Base-by-base conservation (phyloP, 495 filamentous ascomycete genomes). In the Trichoderma asperelloides region DNA sequence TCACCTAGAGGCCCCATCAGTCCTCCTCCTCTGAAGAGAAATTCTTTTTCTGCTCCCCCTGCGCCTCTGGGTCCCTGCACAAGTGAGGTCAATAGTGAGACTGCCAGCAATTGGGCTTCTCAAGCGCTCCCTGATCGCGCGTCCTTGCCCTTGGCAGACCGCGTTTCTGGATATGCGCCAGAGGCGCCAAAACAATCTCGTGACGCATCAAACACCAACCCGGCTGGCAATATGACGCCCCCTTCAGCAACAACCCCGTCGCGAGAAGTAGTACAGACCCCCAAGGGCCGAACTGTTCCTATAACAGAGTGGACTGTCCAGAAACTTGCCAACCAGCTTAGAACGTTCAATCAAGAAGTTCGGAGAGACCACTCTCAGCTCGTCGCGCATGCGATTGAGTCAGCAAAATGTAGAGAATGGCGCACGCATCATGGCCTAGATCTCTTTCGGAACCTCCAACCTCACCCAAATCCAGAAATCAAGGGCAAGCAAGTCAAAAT, bases 401-500 rank as follows among this genome's bases (percentile, higher is more conserved):
- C 77, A 27, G 76, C 77, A 63, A 76, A 72, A 51, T 75, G 74
- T 2, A 75, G 72, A 2, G 62, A 71, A 39, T 73, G 70, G n/a
- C 73, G 70, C n/a, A 75, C 78, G 66, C 65, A 74, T 13, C 78
- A 75, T 63, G 67, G 72, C 51, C 68, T 74, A 21, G 79, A 82
- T 64, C 69, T 67, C 64, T 82, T 82, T 65, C 74, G 77, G 8
- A 73, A 73, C 51, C 74, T 81, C 71, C 74, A 74, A 45, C 70
- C 77, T 4, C 68, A 68, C 27, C 70, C 70, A 0, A 65, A 72
- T 13, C 64, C 25, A 15, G 57, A 63, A 75, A 51, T 72, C 27
- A 40, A 37, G 57, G 66, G 40, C 40, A 41, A 21, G 8, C 51
- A 72, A 37, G 77, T 79, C 67, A 68, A 69, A 37, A 73, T 78